These are phyloP conservation scores for Didymella arachidicola DNA, from an alignment of 2,329 filamentous ascomycete species.

Conservation along the genomic window DNA sequence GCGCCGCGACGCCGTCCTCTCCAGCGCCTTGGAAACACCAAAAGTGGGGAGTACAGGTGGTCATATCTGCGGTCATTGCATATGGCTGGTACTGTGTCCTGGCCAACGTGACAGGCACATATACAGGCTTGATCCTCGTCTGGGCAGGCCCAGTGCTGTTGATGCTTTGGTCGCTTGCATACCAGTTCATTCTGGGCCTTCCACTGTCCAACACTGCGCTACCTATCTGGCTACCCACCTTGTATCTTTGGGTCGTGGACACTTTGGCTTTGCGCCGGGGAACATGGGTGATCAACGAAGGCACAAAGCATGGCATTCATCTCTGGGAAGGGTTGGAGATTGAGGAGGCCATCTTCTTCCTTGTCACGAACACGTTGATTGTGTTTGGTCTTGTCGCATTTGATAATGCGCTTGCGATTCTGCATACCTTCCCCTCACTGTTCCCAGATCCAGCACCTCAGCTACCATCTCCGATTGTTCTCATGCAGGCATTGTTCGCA, in stretches of 20 bases:
- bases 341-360: slow-evolving; percentile 78
- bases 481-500: slow-evolving; percentile 62
- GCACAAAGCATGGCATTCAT: slow-evolving; percentile 70
- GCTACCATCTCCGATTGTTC: slow-evolving; percentile 58
- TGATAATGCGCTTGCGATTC: slow-evolving; percentile 72
- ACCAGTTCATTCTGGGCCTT: slow-evolving; percentile 68
- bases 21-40: slow-evolving; percentile 50
- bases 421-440: slow-evolving; percentile 67
- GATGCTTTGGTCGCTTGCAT: slow-evolving; percentile 69
- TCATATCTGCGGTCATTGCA: slow-evolving; percentile 56
- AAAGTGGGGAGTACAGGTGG: slow-evolving; percentile 59
- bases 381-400: slow-evolving; percentile 74
- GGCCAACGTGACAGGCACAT: slow-evolving; percentile 63
- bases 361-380: slow-evolving; percentile 73
- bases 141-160: slow-evolving; percentile 74
- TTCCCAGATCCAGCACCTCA: slow-evolving; percentile 60
- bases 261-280: slow-evolving; percentile 71
- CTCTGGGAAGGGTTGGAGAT: slow-evolving; percentile 73
- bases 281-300: slow-evolving; percentile 74
- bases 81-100: slow-evolving; percentile 57
- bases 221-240: slow-evolving; percentile 69
- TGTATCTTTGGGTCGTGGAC: slow-evolving; percentile 77
- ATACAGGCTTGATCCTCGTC: slow-evolving; percentile 72
- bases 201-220: slow-evolving; percentile 65
- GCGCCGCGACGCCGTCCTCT: slow-evolving; percentile 47